Conservation (phyloP, 768 basidiomycete species). For the Termitomyces sp. region DNA sequence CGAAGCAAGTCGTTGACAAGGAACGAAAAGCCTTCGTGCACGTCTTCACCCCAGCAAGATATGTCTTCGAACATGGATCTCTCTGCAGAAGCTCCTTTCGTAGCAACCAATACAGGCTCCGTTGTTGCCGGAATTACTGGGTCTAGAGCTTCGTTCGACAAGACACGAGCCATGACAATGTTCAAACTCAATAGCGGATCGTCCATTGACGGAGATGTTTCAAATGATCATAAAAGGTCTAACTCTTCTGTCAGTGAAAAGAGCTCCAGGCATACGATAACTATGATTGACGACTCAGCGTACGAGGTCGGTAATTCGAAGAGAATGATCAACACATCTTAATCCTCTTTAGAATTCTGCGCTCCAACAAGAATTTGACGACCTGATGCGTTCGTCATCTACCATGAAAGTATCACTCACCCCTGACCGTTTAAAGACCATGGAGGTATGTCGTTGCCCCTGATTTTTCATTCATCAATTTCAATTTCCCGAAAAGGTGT, state of each 20-base stretch:
- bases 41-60: constrained; percentile 41
- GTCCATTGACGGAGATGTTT: constrained; percentile 34
- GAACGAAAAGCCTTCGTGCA: constrained; percentile 42
- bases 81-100: constrained; percentile 32
- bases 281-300: constrained; percentile 20
- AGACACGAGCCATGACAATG: constrained; percentile 54
- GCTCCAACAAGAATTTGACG: constrained; percentile 81
- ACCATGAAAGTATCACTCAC: constrained; percentile 97
- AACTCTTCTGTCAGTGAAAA: constrained; percentile 50
- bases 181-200: constrained; percentile 35
- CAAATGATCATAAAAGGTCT: constrained; percentile 47
- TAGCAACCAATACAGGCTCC: constrained; percentile 17
- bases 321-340: constrained; percentile 4
- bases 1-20: constrained; percentile 68
- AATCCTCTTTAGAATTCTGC: constrained; percentile 40
- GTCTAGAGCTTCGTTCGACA: constrained; percentile 59
- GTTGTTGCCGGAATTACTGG: constrained; percentile 18
- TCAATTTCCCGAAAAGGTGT: constrained; percentile 38
- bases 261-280: constrained; percentile 27
- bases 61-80: constrained; percentile 27
- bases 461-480: constrained; percentile 23
- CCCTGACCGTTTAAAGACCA: constrained; percentile 86
- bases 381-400: constrained; percentile 81
- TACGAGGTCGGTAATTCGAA: constrained; percentile 27
- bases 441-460: constrained; percentile 65